Conservation (phyloP, 805 yeast species). For the Yarrowia sp. region DNA sequence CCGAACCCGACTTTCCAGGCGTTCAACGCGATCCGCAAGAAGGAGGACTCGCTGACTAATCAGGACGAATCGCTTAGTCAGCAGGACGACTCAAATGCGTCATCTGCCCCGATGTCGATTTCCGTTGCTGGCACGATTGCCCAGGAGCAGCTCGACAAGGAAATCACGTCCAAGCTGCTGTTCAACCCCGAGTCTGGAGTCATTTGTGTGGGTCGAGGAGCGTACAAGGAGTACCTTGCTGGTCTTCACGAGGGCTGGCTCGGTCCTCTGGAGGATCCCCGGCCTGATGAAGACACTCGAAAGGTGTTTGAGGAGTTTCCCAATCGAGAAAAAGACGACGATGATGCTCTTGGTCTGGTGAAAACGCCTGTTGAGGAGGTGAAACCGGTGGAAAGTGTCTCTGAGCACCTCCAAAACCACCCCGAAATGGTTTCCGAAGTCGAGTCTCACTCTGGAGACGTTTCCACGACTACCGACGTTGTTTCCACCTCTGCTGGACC, state of each 20-base stretch:
- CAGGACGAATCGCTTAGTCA: no score
- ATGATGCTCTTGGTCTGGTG: slow-evolving; percentile 39
- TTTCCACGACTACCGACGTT: neutral
- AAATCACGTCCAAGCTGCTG: slow-evolving; percentile 47
- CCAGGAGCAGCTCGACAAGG: slow-evolving; percentile 46
- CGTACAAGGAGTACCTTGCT: slow-evolving; percentile 86
- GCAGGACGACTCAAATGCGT: no score
- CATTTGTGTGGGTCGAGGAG: slow-evolving; percentile 92
- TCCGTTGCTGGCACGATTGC: slow-evolving; percentile 40
- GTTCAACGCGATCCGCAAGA: neutral
- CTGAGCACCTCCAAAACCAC: neutral
- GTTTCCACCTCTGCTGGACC: slow-evolving; percentile 1
- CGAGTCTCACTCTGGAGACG: neutral
- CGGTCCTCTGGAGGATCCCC: slow-evolving; percentile 79
- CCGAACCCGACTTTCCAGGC: slow-evolving; percentile 18
- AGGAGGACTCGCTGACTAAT: no score
- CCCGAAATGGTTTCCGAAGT: slow-evolving; percentile 1
- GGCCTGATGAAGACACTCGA: slow-evolving; percentile 27
- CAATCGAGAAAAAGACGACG: slow-evolving; percentile 41
- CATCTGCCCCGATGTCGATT: neutral
- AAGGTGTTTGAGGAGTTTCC: slow-evolving; percentile 41
- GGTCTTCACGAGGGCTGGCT: slow-evolving; percentile 95
- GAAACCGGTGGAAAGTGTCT: neutral
- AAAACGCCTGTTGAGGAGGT: neutral
- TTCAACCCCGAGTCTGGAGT: slow-evolving; percentile 75